phyloP scores from a whole-genome alignment of 2,329 filamentous ascomycete genomes.

The Fusarium transvaalense region DNA sequence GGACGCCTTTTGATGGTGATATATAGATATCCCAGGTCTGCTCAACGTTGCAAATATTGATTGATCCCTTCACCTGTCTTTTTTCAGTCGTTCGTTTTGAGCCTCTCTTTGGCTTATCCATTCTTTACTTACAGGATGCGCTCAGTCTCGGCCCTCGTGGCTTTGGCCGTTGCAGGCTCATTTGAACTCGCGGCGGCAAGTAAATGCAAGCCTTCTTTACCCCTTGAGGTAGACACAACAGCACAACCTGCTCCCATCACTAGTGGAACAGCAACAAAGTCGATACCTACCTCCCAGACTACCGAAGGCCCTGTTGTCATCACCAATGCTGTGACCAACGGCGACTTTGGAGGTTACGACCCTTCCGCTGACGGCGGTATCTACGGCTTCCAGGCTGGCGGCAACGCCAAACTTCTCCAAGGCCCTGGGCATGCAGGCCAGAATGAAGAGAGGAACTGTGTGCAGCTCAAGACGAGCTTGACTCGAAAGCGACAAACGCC shows the following conservation, averaged over 20 bases:
- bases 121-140: constrained; percentile 35
- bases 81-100: constrained; percentile 2
- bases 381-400: constrained; percentile 34
- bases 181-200: constrained; percentile 20
- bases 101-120: constrained; percentile 12
- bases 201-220: constrained; percentile 23
- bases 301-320: constrained; percentile 20
- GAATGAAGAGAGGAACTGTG: constrained; percentile 36
- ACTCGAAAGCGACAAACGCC: constrained; percentile 13
- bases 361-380: constrained; percentile 37
- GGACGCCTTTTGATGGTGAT: not conserved
- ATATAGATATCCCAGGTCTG: constrained; percentile 23
- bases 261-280: constrained; percentile 3
- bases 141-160: constrained; percentile 21
- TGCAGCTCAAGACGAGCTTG: constrained; percentile 17
- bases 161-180: constrained; percentile 11
- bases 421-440: constrained; percentile 32
- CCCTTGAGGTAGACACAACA: not conserved
- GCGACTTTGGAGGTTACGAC: constrained; percentile 42
- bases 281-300: constrained; percentile 4
- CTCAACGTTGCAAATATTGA: not conserved
- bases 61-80: not conserved
- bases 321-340: constrained; percentile 35
- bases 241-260: not conserved
- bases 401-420: constrained; percentile 29